These are phyloP conservation scores for Cucurbita moschata DNA, from an alignment of 306 rosid genomes.

Conservation along the genomic window DNA sequence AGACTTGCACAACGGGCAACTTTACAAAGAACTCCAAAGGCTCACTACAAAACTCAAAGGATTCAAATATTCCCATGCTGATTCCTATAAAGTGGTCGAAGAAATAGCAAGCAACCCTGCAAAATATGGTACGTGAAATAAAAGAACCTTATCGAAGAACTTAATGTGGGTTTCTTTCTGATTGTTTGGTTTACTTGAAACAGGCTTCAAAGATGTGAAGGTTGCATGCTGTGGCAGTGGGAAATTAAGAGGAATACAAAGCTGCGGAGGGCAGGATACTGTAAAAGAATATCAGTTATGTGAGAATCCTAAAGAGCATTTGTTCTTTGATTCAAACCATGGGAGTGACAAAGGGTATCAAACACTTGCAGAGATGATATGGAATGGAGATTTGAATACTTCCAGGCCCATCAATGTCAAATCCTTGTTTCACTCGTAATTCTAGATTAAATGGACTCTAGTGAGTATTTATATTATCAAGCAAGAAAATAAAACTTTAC, in stretches of 20 bases:
- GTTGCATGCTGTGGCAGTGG: slow-evolving; percentile 54
- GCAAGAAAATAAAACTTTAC: background rate
- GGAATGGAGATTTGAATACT: slow-evolving; percentile 12
- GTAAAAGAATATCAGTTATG: slow-evolving; percentile 23
- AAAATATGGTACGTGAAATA: background rate
- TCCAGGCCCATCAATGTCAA: background rate
- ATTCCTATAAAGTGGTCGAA: background rate
- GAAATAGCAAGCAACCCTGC: background rate
- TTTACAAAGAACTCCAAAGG: background rate
- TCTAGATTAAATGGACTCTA: background rate
- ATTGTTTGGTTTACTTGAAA: background rate
- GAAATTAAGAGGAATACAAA: slow-evolving; percentile 27
- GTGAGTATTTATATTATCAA: too few relatives aligned
- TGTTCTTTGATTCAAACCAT: slow-evolving; percentile 42
- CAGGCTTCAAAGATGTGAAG: slow-evolving; percentile 38
- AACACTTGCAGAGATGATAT: slow-evolving; percentile 17
- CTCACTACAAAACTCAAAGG: background rate
- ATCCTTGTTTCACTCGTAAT: background rate
- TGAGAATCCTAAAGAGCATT: slow-evolving; percentile 13
- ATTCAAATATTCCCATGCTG: background rate
- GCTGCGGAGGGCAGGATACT: slow-evolving; percentile 46
- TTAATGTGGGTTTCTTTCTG: background rate
- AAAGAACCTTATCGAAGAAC: background rate
- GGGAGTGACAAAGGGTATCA: slow-evolving; percentile 21
- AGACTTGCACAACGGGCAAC: background rate